These are phyloP conservation scores for Iberis pinnata DNA, from an alignment of 345 rosid genomes.

Conservation along the genomic window DNA sequence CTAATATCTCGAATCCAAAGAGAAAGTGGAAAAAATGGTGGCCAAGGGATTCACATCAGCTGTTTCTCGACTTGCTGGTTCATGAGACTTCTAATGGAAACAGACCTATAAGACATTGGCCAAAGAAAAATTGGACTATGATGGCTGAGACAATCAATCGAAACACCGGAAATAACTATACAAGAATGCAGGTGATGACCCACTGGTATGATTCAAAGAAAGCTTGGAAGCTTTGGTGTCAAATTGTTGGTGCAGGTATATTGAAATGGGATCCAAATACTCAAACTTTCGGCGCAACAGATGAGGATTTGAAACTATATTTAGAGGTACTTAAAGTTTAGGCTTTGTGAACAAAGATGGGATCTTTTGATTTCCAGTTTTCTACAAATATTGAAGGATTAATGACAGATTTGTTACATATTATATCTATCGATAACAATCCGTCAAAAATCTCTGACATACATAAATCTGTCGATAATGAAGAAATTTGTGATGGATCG, in stretches of 20 bases:
- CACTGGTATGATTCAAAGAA: slow-evolving; percentile 42
- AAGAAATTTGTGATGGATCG: no score
- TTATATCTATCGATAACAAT: no score
- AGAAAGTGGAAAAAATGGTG: slow-evolving; percentile 31
- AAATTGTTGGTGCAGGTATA: slow-evolving; percentile 24
- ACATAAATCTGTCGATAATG: no score
- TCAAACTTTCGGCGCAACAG: slow-evolving; percentile 34
- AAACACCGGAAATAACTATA: slow-evolving; percentile 29
- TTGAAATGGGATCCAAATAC: slow-evolving; percentile 50
- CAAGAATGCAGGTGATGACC: slow-evolving; percentile 36
- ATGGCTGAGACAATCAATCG: slow-evolving; percentile 33
- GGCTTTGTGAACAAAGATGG: no score
- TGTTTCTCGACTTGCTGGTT: slow-evolving; percentile 34
- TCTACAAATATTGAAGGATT: no score
- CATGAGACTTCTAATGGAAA: slow-evolving; percentile 37
- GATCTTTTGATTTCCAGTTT: no score
- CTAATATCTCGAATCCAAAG: slow-evolving; percentile 18
- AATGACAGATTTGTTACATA: no score
- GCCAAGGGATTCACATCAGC: slow-evolving; percentile 38
- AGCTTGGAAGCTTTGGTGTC: slow-evolving; percentile 48
- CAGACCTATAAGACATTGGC: slow-evolving; percentile 35
- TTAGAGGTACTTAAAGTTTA: no score
- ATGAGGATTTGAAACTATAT: slow-evolving; percentile 37
- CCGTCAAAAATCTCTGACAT: no score
- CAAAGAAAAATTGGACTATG: slow-evolving; percentile 37